Evolutionary conservation across 1,284 basidiomycete species (phyloP).

Genomic region (Pterula multifida): DNA sequence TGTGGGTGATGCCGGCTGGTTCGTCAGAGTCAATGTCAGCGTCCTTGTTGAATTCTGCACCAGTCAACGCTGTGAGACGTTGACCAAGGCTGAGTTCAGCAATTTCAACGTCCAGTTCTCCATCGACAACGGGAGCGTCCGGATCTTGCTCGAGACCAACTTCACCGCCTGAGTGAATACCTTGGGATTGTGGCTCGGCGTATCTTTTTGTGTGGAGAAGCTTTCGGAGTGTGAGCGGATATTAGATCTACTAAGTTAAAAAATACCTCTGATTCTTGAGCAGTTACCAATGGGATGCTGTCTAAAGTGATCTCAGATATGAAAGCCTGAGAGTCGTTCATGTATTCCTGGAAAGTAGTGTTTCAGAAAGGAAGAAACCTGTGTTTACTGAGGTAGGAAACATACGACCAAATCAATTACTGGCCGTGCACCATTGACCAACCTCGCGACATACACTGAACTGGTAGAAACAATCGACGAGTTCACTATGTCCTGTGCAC

Average conservation of each 20-base stretch:
- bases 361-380: slow-evolving; percentile 2
- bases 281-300: slow-evolving; percentile 26
- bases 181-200: slow-evolving; percentile 45
- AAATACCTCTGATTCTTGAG: slow-evolving; percentile 15
- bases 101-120: slow-evolving; percentile 69
- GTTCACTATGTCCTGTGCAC: slow-evolving; percentile 31
- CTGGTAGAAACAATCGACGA: slow-evolving; percentile 34
- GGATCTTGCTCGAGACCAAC: slow-evolving; percentile 46
- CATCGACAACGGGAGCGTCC: slow-evolving; percentile 46
- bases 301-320: slow-evolving; percentile 42
- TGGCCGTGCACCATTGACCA: slow-evolving; percentile 55
- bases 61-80: slow-evolving; percentile 63
- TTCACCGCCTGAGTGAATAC: slow-evolving; percentile 50
- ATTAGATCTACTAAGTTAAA: slow-evolving; percentile 6
- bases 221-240: slow-evolving; percentile 5
- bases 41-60: slow-evolving; percentile 29
- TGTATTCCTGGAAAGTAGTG: slow-evolving; percentile 30
- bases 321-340: slow-evolving; percentile 44
- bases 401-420: slow-evolving; percentile 57
- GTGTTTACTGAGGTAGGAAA: slow-evolving; percentile 11
- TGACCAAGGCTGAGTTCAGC: slow-evolving; percentile 87
- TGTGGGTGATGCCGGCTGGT: slow-evolving; percentile 16
- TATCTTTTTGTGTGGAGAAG: slow-evolving; percentile 44
- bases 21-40: slow-evolving; percentile 31
- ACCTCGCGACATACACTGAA: slow-evolving; percentile 43